Evolutionary conservation across 192 early-diverging fungal genomes (phyloP).

Genomic region (Backusella luteola): DNA sequence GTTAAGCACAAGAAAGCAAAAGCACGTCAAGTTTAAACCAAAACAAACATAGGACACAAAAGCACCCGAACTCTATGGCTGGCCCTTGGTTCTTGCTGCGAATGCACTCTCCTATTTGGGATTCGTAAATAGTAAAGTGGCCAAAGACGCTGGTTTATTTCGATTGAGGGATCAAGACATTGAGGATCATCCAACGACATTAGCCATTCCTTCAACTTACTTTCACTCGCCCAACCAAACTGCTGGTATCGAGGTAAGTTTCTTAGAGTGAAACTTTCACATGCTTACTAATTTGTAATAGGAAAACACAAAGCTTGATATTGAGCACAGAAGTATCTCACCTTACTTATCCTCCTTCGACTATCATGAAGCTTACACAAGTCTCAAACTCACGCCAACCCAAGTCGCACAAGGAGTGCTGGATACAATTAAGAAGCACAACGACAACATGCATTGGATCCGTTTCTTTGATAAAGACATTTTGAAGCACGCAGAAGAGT

Average conservation of each 20-base stretch:
- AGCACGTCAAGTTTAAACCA: background rate
- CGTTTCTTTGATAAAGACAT: constrained; percentile 33
- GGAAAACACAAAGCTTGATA: background rate
- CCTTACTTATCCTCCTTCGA: constrained; percentile 41
- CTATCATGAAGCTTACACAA: constrained; percentile 44
- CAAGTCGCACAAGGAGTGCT: constrained; percentile 39
- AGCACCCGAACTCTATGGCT: constrained; percentile 39
- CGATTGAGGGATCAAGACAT: constrained; percentile 27
- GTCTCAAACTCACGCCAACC: constrained; percentile 31
- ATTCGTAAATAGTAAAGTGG: constrained; percentile 24
- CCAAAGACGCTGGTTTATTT: constrained; percentile 30
- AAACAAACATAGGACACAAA: background rate
- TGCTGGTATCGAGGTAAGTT: background rate
- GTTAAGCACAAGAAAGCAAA: background rate
- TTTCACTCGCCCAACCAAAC: constrained; percentile 12
- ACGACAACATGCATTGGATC: constrained; percentile 19
- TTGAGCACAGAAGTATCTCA: constrained; percentile 9
- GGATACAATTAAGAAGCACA: constrained; percentile 15
- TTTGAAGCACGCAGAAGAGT: constrained; percentile 52
- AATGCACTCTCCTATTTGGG: constrained; percentile 35
- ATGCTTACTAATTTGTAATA: background rate
- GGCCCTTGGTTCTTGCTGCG: constrained; percentile 28
- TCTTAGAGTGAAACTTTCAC: background rate
- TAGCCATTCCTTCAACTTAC: constrained; percentile 33
- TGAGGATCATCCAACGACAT: constrained; percentile 31